Conservation (phyloP, 2,329 filamentous ascomycete genomes). For the Malbranchea zuffiana region DNA sequence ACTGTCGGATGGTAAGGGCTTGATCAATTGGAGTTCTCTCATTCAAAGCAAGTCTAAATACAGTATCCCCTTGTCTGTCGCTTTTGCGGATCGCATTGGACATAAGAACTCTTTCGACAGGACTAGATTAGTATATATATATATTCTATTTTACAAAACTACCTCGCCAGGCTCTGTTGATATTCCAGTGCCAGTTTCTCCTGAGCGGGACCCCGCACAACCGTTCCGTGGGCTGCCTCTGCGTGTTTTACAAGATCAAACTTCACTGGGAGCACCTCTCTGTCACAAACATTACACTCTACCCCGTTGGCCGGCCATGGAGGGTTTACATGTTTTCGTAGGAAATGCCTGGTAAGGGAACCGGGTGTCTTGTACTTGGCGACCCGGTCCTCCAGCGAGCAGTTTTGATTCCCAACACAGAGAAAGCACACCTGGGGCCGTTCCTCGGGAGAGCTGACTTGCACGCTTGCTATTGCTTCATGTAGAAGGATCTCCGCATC, state of each 20-base stretch:
- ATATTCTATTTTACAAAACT: too few species aligned
- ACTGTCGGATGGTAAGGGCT: too few species aligned
- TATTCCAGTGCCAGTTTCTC: constrained; percentile 11
- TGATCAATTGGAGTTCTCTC: too few species aligned
- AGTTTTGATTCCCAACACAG: constrained; percentile 11
- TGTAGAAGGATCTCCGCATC: constrained; percentile 12
- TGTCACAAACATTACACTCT: constrained; percentile 15
- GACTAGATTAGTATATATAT: too few species aligned
- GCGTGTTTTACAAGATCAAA: constrained; percentile 17
- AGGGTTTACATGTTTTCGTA: constrained; percentile 15
- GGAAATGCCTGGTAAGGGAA: constrained; percentile 16
- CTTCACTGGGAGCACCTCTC: constrained; percentile 13
- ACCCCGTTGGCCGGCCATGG: constrained; percentile 14
- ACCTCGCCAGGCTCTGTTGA: constrained; percentile 3
- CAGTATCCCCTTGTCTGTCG: too few species aligned
- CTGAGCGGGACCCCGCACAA: constrained; percentile 12
- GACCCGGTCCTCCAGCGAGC: constrained; percentile 5
- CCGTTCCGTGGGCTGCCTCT: constrained; percentile 11
- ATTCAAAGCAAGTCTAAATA: too few species aligned
- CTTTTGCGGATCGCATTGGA: too few species aligned
- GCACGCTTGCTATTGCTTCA: constrained; percentile 14
- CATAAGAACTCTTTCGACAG: too few species aligned
- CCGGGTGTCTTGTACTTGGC: constrained; percentile 12
- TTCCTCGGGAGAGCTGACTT: constrained; percentile 12
- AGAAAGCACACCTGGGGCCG: constrained; percentile 14